Evolutionary conservation across 176 grass and related monocot genomes (phyloP).

Genomic region (Calamus simplicifolius): DNA sequence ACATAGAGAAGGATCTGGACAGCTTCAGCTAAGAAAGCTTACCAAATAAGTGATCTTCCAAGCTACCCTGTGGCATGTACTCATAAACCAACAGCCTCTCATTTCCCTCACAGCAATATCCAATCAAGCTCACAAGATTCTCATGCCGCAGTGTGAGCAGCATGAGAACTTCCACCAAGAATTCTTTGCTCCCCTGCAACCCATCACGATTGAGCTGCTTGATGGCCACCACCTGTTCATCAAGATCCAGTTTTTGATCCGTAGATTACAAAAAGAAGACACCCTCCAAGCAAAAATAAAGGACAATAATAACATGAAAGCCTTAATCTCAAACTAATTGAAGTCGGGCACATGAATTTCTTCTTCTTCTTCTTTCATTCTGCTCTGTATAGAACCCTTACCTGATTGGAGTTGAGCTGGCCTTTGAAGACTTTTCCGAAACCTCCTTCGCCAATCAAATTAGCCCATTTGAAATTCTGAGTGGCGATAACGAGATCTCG

Average conservation of each 20-base stretch:
- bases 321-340: no score
- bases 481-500: slow-evolving; percentile 69
- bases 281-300: no score
- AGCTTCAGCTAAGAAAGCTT: neutral
- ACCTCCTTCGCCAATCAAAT: slow-evolving; percentile 83
- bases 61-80: slow-evolving; percentile 11
- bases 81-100: slow-evolving; percentile 12
- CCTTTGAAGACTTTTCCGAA: slow-evolving; percentile 95
- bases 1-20: neutral
- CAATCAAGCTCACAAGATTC: slow-evolving; percentile 17
- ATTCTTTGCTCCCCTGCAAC: slow-evolving; percentile 11
- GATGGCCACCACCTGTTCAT: slow-evolving; percentile 11
- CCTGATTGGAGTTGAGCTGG: slow-evolving; percentile 32
- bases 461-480: slow-evolving; percentile 62
- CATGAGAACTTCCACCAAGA: slow-evolving; percentile 14
- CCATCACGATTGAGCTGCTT: slow-evolving; percentile 11
- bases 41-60: slow-evolving; percentile 17
- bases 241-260: neutral
- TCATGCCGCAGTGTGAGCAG: slow-evolving; percentile 2
- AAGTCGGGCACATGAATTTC: no score
- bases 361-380: no score
- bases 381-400: neutral
- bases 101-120: slow-evolving; percentile 6
- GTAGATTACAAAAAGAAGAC: no score
- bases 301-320: no score